A percentile compares a stretch with the other conserved stretches of the same genome.
Evolutionary conservation across 495 filamentous ascomycete genomes (phyloP).

Genomic region (Aspergillus ellipticus): DNA sequence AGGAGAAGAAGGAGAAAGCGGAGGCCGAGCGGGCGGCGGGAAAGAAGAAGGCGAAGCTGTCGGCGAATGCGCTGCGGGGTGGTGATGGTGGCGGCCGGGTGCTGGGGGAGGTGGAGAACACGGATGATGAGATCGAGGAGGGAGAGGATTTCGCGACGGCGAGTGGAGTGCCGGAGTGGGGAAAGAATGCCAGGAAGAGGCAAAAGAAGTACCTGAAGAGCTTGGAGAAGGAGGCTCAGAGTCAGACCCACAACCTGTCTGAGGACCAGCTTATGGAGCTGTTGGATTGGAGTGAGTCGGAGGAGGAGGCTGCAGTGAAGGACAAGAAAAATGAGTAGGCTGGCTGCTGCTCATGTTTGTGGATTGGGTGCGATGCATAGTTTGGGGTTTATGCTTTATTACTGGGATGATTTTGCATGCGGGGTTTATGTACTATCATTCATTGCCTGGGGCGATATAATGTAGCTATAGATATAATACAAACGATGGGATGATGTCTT

Average conservation of each 20-base stretch:
- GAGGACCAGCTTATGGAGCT: slow-evolving; percentile 64
- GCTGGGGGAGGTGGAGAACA: slow-evolving; percentile 40
- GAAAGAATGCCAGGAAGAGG: slow-evolving; percentile 54
- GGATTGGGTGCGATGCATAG: too few species aligned
- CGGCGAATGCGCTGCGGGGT: slow-evolving; percentile 58
- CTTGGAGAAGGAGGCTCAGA: slow-evolving; percentile 46
- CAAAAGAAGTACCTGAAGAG: slow-evolving; percentile 57
- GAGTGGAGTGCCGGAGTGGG: slow-evolving; percentile 49
- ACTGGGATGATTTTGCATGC: too few species aligned
- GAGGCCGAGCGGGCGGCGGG: slow-evolving; percentile 26
- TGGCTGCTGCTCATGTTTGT: too few species aligned
- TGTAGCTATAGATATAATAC: too few species aligned
- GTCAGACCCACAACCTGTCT: slow-evolving; percentile 40
- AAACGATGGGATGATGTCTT: too few species aligned
- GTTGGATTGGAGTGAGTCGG: slow-evolving; percentile 54
- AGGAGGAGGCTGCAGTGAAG: too few species aligned
- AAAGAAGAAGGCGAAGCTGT: slow-evolving; percentile 60
- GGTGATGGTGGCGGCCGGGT: slow-evolving; percentile 46
- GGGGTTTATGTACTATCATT: too few species aligned
- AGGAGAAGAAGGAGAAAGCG: slow-evolving; percentile 42
- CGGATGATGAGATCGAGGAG: slow-evolving; percentile 57
- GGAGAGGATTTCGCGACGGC: slow-evolving; percentile 51
- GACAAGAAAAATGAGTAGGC: slow-evolving; percentile 26
- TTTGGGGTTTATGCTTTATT: too few species aligned
- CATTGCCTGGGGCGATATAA: too few species aligned